phyloP scores from a whole-genome alignment of 1,284 basidiomycete genomes.

The Termitomyces sp. region DNA sequence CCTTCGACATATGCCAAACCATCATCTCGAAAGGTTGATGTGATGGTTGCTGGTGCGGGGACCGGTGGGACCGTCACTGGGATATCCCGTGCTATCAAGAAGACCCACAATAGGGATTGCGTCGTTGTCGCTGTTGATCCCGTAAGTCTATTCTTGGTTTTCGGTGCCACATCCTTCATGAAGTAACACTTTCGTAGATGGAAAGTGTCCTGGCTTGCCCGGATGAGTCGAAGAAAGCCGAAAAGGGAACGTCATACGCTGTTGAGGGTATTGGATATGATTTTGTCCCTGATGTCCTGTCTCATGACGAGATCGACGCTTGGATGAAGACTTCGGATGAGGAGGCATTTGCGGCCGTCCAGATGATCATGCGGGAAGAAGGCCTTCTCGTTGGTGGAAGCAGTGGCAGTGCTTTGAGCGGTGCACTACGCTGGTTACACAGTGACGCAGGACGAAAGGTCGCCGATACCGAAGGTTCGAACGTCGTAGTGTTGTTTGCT shows the following conservation, averaged over 20 bases:
- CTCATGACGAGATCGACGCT: slow-evolving; percentile 56
- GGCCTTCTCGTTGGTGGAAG: slow-evolving; percentile 91
- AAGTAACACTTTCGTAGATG: slow-evolving; percentile 34
- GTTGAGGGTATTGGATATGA: slow-evolving; percentile 97
- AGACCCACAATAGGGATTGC: slow-evolving; percentile 64
- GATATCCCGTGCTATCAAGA: slow-evolving; percentile 78
- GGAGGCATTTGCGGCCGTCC: slow-evolving; percentile 75
- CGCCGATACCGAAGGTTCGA: slow-evolving; percentile 69
- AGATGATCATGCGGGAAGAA: slow-evolving; percentile 80
- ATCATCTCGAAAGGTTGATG: slow-evolving; percentile 75
- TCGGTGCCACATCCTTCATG: neutral
- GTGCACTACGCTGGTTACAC: slow-evolving; percentile 75
- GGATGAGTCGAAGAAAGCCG: slow-evolving; percentile 55
- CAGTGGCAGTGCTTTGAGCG: slow-evolving; percentile 80
- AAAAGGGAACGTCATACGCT: slow-evolving; percentile 62
- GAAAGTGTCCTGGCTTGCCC: slow-evolving; percentile 82
- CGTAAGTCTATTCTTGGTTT: slow-evolving; percentile 38
- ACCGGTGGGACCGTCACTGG: slow-evolving; percentile 95
- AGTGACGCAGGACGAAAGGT: slow-evolving; percentile 63
- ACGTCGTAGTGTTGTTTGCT: slow-evolving; percentile 86
- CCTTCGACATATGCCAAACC: slow-evolving; percentile 50
- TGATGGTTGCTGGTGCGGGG: slow-evolving; percentile 85
- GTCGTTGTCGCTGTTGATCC: slow-evolving; percentile 89
- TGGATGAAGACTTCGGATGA: slow-evolving; percentile 83
- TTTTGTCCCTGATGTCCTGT: slow-evolving; percentile 81